Conservation (phyloP, 2,329 filamentous ascomycete genomes). For the Fusarium acutatum region DNA sequence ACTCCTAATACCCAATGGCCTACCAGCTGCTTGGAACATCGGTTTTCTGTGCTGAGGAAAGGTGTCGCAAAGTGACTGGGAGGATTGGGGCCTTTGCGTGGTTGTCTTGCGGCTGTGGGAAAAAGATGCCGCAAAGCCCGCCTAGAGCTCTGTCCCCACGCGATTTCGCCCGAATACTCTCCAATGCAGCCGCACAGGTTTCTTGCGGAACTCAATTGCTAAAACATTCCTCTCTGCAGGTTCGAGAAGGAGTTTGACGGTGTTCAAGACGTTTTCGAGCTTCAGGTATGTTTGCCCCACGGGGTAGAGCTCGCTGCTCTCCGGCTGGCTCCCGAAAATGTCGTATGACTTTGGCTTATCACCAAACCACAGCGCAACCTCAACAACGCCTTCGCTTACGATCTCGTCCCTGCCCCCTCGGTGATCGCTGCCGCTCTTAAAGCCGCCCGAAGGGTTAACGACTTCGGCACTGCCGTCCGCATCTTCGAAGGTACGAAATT, state of each 20-base stretch:
- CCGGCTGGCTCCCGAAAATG: constrained; percentile 37
- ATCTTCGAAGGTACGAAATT: constrained; percentile 89
- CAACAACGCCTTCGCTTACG: constrained; percentile 99
- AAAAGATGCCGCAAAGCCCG: constrained; percentile 43
- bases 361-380: constrained; percentile 74
- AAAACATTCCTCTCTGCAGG: constrained; percentile 59
- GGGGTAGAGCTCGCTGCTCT: constrained; percentile 34
- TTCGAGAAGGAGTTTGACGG: constrained; percentile 99
- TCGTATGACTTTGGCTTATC: constrained; percentile 46
- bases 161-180: constrained; percentile 41
- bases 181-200: constrained; percentile 35
- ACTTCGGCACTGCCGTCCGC: constrained; percentile 97
- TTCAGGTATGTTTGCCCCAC: constrained; percentile 74
- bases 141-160: constrained; percentile 35
- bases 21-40: neutral
- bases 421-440: constrained; percentile 92
- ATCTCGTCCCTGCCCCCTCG: constrained; percentile 93
- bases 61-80: neutral
- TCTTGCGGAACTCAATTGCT: constrained; percentile 41
- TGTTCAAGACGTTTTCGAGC: constrained; percentile 99
- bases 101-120: constrained; percentile 12
- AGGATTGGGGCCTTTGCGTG: neutral
- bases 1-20: constrained; percentile 31
- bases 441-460: constrained; percentile 95
- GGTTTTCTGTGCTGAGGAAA: neutral